Evolutionary conservation across 345 rosid species (phyloP), one percentile per base, ranked within the genome.

Genomic region (Rhizophora mangle): DNA sequence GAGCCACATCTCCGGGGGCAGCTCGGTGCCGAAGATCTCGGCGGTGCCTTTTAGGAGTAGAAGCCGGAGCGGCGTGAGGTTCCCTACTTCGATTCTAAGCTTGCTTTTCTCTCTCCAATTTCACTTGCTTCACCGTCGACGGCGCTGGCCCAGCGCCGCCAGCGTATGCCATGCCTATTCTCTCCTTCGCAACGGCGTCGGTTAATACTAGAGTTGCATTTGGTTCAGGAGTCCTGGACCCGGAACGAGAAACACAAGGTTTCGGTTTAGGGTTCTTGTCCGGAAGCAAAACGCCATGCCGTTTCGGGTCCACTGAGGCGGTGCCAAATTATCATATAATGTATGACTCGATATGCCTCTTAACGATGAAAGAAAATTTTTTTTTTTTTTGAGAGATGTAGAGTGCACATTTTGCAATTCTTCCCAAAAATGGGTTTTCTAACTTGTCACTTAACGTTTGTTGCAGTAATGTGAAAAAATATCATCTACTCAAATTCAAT

Each of bases 11-110:
- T 87, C 90, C 16, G 91, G 96, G 24, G 99, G 96, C 37, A 95
- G 69, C 79, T 95, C 96, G 62, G 96, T 81, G 72, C 97, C 96
- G 55, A 82, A 95, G 56, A 95, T 95, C 85, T 92, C 97, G 32
- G 96, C 97, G 0, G 84, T 87, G 62, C 97, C 97, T 68, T 83
- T 83, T 46, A 95, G 85, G 29, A 92, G 75, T 54, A 97, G 84
- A 64, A 92, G 87, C 53, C 83, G 91, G 36, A 92, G 89, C 27
- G 92, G 87, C 43, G 82, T 74, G n/a, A 92, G 91, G 68, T 73
- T 56, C n/a, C 89, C 87, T 24, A 87, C 96, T 80, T 95, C 97
- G 34, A 95, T 82, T 72, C 97, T 86, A 13, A 95, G 88, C 77
- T 95, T 96, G 73, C 92, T 85, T 80, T 95, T 95, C 99, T 60